A percentile compares a stretch with the other conserved stretches of the same genome.
Evolutionary conservation across 306 rosid species (phyloP).

Genomic region (Pterocarpus santalinus): DNA sequence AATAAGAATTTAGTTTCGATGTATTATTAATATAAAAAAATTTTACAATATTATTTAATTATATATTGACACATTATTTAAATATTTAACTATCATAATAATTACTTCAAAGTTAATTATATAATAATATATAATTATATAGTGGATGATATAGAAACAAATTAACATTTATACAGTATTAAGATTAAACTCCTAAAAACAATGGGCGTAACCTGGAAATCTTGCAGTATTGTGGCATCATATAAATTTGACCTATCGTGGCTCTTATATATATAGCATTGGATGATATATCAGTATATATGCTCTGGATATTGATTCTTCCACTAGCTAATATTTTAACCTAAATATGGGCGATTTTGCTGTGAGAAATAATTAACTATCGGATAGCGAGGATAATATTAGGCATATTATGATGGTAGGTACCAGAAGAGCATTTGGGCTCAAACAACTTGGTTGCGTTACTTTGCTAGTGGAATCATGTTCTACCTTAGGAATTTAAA

Average conservation of each 20-base stretch:
- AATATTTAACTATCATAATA: no score
- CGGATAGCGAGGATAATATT: constrained; percentile 40
- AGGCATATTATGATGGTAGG: constrained; percentile 45
- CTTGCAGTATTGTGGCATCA: constrained; percentile 5
- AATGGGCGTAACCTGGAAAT: neutral
- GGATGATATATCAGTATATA: constrained; percentile 19
- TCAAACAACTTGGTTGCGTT: no score
- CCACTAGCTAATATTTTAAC: constrained; percentile 57
- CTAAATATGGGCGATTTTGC: constrained; percentile 34
- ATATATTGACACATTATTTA: no score
- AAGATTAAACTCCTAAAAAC: no score
- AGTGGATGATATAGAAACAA: no score
- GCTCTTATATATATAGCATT: neutral
- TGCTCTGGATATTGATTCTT: constrained; percentile 53
- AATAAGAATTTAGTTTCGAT: no score
- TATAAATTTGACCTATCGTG: constrained; percentile 1
- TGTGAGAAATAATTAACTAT: constrained; percentile 33
- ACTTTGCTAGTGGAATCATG: neutral
- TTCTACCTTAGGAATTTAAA: no score
- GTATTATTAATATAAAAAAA: no score
- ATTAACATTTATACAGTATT: no score
- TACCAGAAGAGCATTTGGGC: constrained; percentile 43
- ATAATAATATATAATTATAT: no score
- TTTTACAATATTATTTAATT: no score
- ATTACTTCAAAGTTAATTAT: no score